These are phyloP conservation scores for Pezicula rhizophila DNA, from an alignment of 2,329 filamentous ascomycete genomes.

Conservation along the genomic window DNA sequence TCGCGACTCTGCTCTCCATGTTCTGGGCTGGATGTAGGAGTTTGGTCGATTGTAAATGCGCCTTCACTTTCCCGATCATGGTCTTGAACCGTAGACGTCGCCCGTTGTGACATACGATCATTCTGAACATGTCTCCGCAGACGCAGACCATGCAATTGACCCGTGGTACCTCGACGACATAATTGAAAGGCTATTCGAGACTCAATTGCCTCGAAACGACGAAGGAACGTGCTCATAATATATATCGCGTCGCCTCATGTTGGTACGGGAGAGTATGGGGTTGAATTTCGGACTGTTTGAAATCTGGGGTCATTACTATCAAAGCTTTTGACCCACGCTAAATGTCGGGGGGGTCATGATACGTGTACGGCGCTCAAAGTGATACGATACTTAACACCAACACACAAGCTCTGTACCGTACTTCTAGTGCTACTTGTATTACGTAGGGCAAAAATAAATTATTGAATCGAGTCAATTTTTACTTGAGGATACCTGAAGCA, in stretches of 20 bases:
- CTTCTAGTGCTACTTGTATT: too few relatives aligned
- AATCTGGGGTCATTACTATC: slow-evolving; percentile 2
- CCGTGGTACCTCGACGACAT: slow-evolving; percentile 16
- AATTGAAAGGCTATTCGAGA: slow-evolving; percentile 18
- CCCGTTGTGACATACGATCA: not conserved
- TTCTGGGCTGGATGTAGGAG: too few relatives aligned
- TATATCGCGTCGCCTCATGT: not conserved
- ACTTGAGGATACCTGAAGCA: too few relatives aligned
- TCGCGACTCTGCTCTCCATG: too few relatives aligned
- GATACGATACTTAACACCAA: too few relatives aligned
- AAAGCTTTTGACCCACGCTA: not conserved
- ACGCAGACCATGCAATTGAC: slow-evolving; percentile 16
- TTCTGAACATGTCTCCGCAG: slow-evolving; percentile 13
- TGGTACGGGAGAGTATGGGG: slow-evolving; percentile 3
- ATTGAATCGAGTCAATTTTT: too few relatives aligned
- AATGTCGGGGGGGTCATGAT: too few relatives aligned
- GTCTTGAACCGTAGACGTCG: not conserved
- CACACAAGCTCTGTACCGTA: too few relatives aligned
- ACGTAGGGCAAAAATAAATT: too few relatives aligned
- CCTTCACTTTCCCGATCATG: not conserved
- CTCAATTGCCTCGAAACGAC: slow-evolving; percentile 18
- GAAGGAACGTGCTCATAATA: slow-evolving; percentile 15
- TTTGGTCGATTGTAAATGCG: too few relatives aligned
- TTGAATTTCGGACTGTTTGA: slow-evolving; percentile 1
- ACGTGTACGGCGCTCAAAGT: too few relatives aligned